Conservation (phyloP, 768 basidiomycete genomes). For the Auricularia sp. region DNA sequence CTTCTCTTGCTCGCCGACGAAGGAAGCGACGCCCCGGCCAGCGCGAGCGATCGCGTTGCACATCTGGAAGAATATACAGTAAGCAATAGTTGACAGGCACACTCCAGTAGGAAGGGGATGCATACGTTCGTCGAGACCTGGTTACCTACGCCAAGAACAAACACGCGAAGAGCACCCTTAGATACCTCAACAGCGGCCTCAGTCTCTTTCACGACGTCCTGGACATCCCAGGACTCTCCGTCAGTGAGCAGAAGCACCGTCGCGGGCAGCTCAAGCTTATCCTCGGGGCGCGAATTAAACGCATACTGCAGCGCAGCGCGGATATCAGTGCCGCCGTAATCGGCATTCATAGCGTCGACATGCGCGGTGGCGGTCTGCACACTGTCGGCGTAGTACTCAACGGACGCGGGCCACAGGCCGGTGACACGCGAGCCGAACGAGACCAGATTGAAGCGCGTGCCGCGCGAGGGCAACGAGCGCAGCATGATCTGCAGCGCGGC, state of each 20-base stretch:
- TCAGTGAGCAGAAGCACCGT: constrained; percentile 51
- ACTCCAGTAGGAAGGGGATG: not conserved
- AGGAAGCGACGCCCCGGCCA: constrained; percentile 42
- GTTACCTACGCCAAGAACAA: constrained; percentile 48
- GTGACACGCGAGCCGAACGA: constrained; percentile 32
- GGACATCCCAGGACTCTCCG: constrained; percentile 27
- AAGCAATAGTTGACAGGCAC: not conserved
- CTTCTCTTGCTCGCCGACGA: constrained; percentile 34
- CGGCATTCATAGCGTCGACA: constrained; percentile 30
- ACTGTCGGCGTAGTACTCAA: constrained; percentile 1
- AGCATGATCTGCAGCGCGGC: constrained; percentile 31
- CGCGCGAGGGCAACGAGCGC: constrained; percentile 21
- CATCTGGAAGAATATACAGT: constrained; percentile 12
- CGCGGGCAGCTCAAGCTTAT: constrained; percentile 15
- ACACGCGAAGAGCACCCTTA: constrained; percentile 31
- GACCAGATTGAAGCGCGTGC: constrained; percentile 46
- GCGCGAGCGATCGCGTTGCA: constrained; percentile 42
- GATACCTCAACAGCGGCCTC: not conserved
- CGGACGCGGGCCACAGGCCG: constrained; percentile 28
- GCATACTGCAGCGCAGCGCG: constrained; percentile 28
- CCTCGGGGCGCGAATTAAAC: constrained; percentile 23
- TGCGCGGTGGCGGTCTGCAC: constrained; percentile 14
- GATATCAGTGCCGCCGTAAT: constrained; percentile 46
- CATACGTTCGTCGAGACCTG: constrained; percentile 28
- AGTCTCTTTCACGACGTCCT: not conserved